Base-by-base conservation (phyloP, 331 rosid species). In the Rhamnella rubrinervis region DNA sequence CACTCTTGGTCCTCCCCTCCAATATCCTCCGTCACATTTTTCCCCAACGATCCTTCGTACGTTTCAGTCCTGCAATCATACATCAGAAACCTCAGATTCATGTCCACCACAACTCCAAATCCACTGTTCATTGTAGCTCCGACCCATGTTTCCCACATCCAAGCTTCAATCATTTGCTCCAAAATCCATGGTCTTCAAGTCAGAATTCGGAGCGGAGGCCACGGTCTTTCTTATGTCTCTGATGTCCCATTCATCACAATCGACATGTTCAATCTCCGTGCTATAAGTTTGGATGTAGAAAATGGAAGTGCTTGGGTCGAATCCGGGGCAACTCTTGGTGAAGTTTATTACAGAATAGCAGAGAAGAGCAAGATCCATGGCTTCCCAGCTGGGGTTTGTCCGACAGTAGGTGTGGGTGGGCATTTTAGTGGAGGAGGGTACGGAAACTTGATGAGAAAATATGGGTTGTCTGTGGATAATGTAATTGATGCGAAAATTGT, bases 391-490 rank as follows among this genome's bases (percentile, higher is more conserved):
- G 90, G 90, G 31, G 85, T 83, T 59, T 85, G 90, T 37, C 90
- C 85, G 4, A 82, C 84, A 0, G 90, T 85, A 0, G 90, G 87
- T 2, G 78, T 80, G 20, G 90, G 90, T 49, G 87, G 90, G 0
- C 90, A 85, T 61, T 77, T 85, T 23, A 85, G 90, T 52, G 90
- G 90, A 2, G 87, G 84, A 25, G 90, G 87, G 11, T 83, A 85
- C 53, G 90, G 87, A 12, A 80, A 80, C 67, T 11, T 83, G 90
- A 78, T 86, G 90, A 75, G 84, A 71, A 83, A 71, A 64, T 71
- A 75, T 63, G 90, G 90, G 3, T 64, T 86, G 15, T 72, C 84
- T 2, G 82, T 81, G n/a, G 90, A 86, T 75, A 64, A 86, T 72
- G 23, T 78, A 35, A 3, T 80, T 67, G 86, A 86, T 75, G 87